These are phyloP conservation scores for Calonectria pseudoturangicola DNA, from an alignment of 2,329 filamentous ascomycete species.

Conservation along the genomic window DNA sequence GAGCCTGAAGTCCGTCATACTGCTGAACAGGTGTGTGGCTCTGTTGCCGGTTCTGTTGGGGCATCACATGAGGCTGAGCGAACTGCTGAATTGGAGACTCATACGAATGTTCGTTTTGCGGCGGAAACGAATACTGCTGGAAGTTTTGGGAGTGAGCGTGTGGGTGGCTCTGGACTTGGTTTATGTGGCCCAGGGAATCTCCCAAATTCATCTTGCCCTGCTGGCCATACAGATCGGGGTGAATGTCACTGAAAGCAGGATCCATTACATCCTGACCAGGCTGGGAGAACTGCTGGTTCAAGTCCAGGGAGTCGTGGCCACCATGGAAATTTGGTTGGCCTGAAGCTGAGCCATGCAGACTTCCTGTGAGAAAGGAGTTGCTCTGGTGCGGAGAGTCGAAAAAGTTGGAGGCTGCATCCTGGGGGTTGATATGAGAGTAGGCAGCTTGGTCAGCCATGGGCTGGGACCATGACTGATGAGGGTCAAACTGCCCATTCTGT, in stretches of 20 bases:
- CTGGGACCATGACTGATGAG: conserved; percentile 62
- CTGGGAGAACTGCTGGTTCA: conserved; percentile 60
- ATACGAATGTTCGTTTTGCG: conserved; percentile 58
- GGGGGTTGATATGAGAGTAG: conserved; percentile 58
- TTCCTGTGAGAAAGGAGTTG: conserved; percentile 58
- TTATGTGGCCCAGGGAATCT: conserved; percentile 55
- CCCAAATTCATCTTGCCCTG: conserved; percentile 58
- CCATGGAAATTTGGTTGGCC: conserved; percentile 57
- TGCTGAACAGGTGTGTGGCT: conserved; percentile 60
- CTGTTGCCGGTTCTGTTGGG: conserved; percentile 57
- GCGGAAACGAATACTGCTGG: conserved; percentile 57
- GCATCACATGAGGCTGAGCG: conserved; percentile 58
- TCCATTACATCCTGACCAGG: conserved; percentile 61
- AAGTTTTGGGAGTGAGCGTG: conserved; percentile 59
- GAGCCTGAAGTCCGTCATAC: conserved; percentile 52
- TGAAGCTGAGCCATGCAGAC: conserved; percentile 56
- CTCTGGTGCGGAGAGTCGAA: conserved; percentile 59
- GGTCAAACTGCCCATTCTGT: conserved; percentile 62
- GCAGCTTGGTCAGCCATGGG: conserved; percentile 58
- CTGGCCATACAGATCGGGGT: conserved; percentile 62
- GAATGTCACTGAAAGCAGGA: conserved; percentile 60
- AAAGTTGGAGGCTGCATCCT: conserved; percentile 59
- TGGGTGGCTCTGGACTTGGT: conserved; percentile 57
- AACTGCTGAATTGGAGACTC: conserved; percentile 58
- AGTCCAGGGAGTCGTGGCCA: conserved; percentile 56